phyloP scores from a whole-genome alignment of 2,329 filamentous ascomycete genomes.

The Fonsecaea multimorphosa region DNA sequence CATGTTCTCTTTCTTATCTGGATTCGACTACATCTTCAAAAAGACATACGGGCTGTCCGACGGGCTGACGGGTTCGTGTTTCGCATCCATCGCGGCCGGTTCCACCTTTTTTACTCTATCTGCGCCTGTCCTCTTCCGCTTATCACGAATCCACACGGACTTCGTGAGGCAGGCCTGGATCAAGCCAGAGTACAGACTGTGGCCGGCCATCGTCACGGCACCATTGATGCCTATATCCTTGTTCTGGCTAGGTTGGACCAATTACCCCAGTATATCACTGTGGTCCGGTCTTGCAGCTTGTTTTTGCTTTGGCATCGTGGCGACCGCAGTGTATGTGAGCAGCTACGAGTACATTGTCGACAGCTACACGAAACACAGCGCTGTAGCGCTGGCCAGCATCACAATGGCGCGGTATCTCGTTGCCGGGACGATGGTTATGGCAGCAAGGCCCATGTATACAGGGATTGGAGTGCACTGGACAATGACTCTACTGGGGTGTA shows the following conservation, averaged over 20 bases:
- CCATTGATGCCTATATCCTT: constrained; percentile 58
- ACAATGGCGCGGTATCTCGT: constrained; percentile 52
- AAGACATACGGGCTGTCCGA: constrained; percentile 55
- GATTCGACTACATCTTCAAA: constrained; percentile 59
- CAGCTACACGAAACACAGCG: constrained; percentile 60
- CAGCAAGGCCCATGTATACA: constrained; percentile 46
- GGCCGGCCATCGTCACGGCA: constrained; percentile 58
- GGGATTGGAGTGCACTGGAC: constrained; percentile 49
- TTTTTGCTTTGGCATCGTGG: constrained; percentile 59
- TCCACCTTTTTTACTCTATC: constrained; percentile 47
- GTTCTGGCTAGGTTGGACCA: constrained; percentile 66
- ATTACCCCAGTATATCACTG: constrained; percentile 51
- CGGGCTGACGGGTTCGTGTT: constrained; percentile 54
- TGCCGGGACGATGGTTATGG: constrained; percentile 46
- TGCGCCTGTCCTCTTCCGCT: constrained; percentile 56
- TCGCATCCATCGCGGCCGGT: constrained; percentile 55
- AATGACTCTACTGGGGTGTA: constrained; percentile 48
- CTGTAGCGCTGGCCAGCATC: constrained; percentile 54
- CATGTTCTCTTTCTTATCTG: constrained; percentile 49
- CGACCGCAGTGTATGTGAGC: constrained; percentile 57
- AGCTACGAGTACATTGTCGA: constrained; percentile 66
- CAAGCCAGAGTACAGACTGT: constrained; percentile 60
- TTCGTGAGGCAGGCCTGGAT: constrained; percentile 1
- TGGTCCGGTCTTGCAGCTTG: constrained; percentile 60
- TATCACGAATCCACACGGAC: constrained; percentile 43